Evolutionary conservation across 2,329 filamentous ascomycete genomes (phyloP).

Genomic region (Aureobasidium sp.): DNA sequence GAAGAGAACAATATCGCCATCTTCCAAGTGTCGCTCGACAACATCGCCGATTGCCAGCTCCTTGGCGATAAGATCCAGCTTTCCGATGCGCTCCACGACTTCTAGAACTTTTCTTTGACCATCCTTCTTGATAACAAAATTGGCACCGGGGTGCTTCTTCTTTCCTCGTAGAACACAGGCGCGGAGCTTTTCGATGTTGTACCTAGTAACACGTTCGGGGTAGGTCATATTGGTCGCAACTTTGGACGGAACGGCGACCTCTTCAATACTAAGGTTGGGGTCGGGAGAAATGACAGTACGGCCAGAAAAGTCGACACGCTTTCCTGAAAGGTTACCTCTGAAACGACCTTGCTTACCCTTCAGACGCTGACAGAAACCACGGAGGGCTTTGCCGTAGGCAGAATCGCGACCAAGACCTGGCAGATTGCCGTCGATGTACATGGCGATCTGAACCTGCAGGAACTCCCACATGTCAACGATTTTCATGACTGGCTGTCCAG

Average conservation of each 20-base stretch:
- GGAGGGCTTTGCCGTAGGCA: slow-evolving; percentile 78
- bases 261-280: slow-evolving; percentile 85
- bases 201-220: slow-evolving; percentile 75
- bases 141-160: slow-evolving; percentile 78
- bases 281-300: slow-evolving; percentile 97
- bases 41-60: slow-evolving; percentile 75
- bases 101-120: slow-evolving; percentile 69
- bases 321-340: slow-evolving; percentile 91
- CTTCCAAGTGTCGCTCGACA: slow-evolving; percentile 89
- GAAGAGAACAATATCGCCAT: slow-evolving; percentile 93
- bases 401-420: slow-evolving; percentile 78
- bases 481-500: slow-evolving; percentile 76
- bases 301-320: slow-evolving; percentile 97
- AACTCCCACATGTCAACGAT: slow-evolving; percentile 99
- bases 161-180: slow-evolving; percentile 68
- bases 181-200: slow-evolving; percentile 78
- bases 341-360: slow-evolving; percentile 98
- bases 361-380: slow-evolving; percentile 88
- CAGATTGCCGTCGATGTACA: slow-evolving; percentile 96
- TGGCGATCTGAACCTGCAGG: slow-evolving; percentile 86
- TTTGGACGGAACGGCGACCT: slow-evolving; percentile 83
- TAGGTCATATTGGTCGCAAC: slow-evolving; percentile 98
- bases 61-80: slow-evolving; percentile 63
- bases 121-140: slow-evolving; percentile 66
- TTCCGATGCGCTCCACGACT: slow-evolving; percentile 35